These are phyloP conservation scores for Sinapis alba DNA, from an alignment of 441 rosid genomes.

Conservation along the genomic window DNA sequence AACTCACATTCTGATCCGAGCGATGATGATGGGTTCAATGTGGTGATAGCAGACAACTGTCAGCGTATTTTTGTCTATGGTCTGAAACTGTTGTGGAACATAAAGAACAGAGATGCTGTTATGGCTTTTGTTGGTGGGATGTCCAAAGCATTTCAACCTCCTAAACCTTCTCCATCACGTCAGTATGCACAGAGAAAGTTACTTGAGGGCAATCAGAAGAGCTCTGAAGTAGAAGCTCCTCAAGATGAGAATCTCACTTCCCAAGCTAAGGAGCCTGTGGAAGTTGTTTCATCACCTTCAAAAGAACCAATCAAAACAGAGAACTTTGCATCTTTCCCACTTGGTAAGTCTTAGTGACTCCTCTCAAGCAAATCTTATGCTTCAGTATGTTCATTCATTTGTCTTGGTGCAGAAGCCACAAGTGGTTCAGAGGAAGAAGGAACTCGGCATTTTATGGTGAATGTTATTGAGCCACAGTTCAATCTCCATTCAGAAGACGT, in stretches of 20 bases:
- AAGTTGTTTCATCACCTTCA: slow-evolving; percentile 52
- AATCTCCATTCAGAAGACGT: slow-evolving; percentile 99
- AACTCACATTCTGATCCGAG: slow-evolving; percentile 85
- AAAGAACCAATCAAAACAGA: slow-evolving; percentile 50
- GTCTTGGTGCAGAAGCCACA: slow-evolving; percentile 46
- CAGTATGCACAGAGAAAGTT: slow-evolving; percentile 89
- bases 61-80: slow-evolving; percentile 93
- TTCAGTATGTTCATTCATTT: not conserved
- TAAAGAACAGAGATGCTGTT: slow-evolving; percentile 94
- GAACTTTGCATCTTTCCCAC: slow-evolving; percentile 53
- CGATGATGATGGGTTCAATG: slow-evolving; percentile 95
- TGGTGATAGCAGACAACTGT: slow-evolving; percentile 93
- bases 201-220: slow-evolving; percentile 65
- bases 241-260: slow-evolving; percentile 47
- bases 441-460: slow-evolving; percentile 92
- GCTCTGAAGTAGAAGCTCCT: slow-evolving; percentile 48
- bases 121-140: slow-evolving; percentile 91
- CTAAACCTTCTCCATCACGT: slow-evolving; percentile 94
- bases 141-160: slow-evolving; percentile 92
- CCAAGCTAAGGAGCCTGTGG: slow-evolving; percentile 52
- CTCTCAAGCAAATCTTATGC: not conserved
- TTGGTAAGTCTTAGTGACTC: slow-evolving; percentile 55
- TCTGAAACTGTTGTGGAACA: slow-evolving; percentile 90
- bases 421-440: slow-evolving; percentile 82
- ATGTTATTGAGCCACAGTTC: slow-evolving; percentile 97